phyloP scores from a whole-genome alignment of 2,329 filamentous ascomycete species.

The Sporothrix variecibatus region DNA sequence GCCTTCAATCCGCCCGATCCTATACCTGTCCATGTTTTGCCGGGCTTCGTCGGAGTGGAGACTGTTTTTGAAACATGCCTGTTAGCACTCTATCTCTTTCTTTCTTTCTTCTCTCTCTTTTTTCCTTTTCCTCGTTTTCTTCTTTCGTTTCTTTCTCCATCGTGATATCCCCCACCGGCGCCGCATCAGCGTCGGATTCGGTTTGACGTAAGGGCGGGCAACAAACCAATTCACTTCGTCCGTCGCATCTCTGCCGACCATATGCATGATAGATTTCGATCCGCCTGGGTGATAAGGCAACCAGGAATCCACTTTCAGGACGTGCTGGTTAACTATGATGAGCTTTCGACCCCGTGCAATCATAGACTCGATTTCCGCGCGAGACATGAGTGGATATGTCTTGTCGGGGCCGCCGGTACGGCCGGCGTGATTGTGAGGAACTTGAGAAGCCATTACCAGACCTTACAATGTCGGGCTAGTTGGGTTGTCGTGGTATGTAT shows the following conservation, averaged over 20 bases:
- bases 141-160: too few relatives aligned
- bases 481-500: neutral
- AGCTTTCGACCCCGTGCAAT: conserved; percentile 81
- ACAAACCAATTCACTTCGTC: conserved; percentile 89
- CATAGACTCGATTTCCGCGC: conserved; percentile 70
- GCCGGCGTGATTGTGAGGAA: neutral
- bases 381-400: conserved; percentile 43
- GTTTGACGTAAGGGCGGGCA: neutral
- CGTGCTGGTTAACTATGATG: conserved; percentile 76
- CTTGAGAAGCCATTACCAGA: neutral
- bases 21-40: conserved; percentile 75
- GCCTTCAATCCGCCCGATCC: conserved; percentile 79
- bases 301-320: conserved; percentile 88
- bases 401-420: neutral
- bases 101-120: too few relatives aligned
- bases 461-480: neutral
- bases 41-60: conserved; percentile 80
- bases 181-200: neutral
- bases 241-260: conserved; percentile 91
- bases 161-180: too few relatives aligned
- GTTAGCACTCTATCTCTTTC: neutral
- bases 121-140: too few relatives aligned
- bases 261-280: conserved; percentile 85
- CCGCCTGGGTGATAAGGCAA: conserved; percentile 88
- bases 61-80: conserved; percentile 46